A percentile compares a stretch with the other conserved stretches of the same genome.
These are phyloP conservation scores for Obelidium mucronatum DNA, from an alignment of 192 early-diverging fungal genomes.

Conservation along the genomic window DNA sequence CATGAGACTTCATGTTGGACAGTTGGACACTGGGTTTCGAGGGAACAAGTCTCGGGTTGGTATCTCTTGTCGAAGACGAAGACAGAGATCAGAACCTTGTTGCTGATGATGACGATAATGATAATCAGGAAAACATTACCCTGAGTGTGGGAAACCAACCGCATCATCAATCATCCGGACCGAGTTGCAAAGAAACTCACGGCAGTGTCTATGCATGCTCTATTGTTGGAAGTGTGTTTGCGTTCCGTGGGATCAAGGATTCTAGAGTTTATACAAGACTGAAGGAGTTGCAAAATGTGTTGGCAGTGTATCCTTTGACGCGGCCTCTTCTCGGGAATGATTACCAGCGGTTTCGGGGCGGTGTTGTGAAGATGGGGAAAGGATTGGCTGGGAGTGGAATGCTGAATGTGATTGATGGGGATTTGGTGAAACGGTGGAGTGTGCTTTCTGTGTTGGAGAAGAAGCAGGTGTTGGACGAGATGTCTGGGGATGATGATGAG, in stretches of 20 bases:
- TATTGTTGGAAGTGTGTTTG: constrained; percentile 34
- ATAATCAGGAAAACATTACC: not conserved
- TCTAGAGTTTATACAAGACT: not conserved
- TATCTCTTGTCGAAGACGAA: not conserved
- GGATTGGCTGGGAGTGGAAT: not conserved
- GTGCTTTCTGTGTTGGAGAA: not conserved
- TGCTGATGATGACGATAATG: not conserved
- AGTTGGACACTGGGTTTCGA: constrained; percentile 27
- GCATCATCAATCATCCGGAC: not conserved
- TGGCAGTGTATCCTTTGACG: not conserved
- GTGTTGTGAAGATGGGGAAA: too few species aligned
- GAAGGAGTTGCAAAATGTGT: constrained; percentile 2
- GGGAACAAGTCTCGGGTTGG: not conserved
- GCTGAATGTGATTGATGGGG: constrained; percentile 11
- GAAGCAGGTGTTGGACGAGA: not conserved
- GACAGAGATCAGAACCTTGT: not conserved
- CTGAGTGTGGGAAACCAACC: not conserved
- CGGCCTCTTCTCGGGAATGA: constrained; percentile 1
- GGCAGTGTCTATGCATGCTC: constrained; percentile 34
- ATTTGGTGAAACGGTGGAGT: not conserved
- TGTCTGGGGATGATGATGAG: not conserved
- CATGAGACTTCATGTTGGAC: constrained; percentile 33
- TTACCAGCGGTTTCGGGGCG: not conserved
- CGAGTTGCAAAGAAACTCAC: not conserved
- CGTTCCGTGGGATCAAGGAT: constrained; percentile 11